These are phyloP conservation scores for Rhazya stricta DNA, from an alignment of 257 asterid species.

Conservation along the genomic window DNA sequence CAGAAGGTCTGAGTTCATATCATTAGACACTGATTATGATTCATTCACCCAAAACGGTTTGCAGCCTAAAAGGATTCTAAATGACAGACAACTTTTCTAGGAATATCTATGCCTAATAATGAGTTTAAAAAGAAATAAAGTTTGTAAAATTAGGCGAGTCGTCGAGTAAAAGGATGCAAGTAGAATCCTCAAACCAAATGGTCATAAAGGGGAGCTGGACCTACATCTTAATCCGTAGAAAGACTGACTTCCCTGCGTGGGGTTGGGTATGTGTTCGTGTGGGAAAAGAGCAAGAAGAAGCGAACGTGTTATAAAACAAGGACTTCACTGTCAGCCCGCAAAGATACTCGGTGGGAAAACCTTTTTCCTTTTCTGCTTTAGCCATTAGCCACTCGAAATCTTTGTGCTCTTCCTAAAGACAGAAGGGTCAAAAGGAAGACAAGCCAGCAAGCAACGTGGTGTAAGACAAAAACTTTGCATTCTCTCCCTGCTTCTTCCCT, in stretches of 20 bases:
- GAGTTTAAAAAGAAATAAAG: not conserved
- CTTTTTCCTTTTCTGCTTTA: conserved; percentile 20
- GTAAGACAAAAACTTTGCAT: conserved; percentile 53
- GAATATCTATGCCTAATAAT: not conserved
- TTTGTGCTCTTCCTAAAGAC: conserved; percentile 25
- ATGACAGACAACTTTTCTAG: not conserved
- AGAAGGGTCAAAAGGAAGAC: conserved; percentile 38
- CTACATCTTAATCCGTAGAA: not conserved
- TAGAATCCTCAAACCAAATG: not conserved
- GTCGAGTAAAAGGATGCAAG: not conserved
- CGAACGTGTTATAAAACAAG: conserved; percentile 36
- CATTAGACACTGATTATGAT: too few species aligned
- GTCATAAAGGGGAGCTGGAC: not conserved
- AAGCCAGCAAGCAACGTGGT: conserved; percentile 46
- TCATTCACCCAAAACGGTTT: not conserved
- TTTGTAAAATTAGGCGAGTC: not conserved
- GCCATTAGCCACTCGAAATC: conserved; percentile 30
- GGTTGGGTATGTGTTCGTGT: not conserved
- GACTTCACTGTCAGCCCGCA: conserved; percentile 28
- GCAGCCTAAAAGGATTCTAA: not conserved
- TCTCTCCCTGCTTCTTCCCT: conserved; percentile 1
- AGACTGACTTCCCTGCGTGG: not conserved
- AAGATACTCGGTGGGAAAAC: conserved; percentile 29
- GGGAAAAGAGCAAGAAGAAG: conserved; percentile 12
- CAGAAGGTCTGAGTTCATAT: not conserved